Conservation (phyloP, 1,284 basidiomycete genomes). For the Blastosporella zonata region DNA sequence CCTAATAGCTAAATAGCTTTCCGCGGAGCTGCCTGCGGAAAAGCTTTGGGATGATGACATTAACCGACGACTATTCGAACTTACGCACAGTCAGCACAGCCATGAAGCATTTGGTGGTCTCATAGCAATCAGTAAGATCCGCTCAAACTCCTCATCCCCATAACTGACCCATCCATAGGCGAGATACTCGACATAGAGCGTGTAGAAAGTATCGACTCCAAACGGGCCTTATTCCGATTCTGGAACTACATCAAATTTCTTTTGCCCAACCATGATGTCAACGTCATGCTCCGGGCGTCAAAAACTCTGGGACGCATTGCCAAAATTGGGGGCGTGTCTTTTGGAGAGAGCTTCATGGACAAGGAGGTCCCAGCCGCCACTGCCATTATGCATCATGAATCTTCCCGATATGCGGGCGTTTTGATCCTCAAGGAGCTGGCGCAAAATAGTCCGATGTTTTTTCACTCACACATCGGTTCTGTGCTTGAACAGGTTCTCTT, state of each 20-base stretch:
- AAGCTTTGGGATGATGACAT: constrained; percentile 83
- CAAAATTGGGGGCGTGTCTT: constrained; percentile 73
- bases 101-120: constrained; percentile 79
- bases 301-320: constrained; percentile 82
- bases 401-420: constrained; percentile 78
- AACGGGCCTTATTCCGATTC: constrained; percentile 77
- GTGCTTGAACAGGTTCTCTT: constrained; percentile 90
- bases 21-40: constrained; percentile 60
- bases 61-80: constrained; percentile 74
- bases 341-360: constrained; percentile 86
- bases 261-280: constrained; percentile 78
- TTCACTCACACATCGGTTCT: constrained; percentile 80
- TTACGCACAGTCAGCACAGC: constrained; percentile 75
- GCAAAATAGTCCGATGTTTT: constrained; percentile 78
- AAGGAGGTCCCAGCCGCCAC: constrained; percentile 81
- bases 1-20: constrained; percentile 46
- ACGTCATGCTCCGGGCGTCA: constrained; percentile 85
- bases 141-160: neutral
- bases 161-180: constrained; percentile 40
- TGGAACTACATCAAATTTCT: constrained; percentile 89
- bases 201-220: constrained; percentile 73
- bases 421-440: constrained; percentile 91
- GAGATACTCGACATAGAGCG: constrained; percentile 66
- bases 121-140: constrained; percentile 67
- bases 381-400: constrained; percentile 72